Evolutionary conservation across 2,329 filamentous ascomycete genomes (phyloP).

Genomic region (Claviceps africana): DNA sequence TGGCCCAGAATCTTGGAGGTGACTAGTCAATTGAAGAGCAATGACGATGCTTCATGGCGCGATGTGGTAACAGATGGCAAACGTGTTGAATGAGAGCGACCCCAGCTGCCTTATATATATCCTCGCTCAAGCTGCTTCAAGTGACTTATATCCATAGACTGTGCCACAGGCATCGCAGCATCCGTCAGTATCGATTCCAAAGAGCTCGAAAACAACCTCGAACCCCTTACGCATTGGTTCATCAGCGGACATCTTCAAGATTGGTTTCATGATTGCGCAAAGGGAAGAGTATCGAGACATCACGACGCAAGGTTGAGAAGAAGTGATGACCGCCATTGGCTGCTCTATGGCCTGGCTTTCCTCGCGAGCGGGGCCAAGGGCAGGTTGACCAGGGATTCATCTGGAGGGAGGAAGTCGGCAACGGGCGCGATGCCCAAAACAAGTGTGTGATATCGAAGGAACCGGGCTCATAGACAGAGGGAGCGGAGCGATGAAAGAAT

Average conservation of each 20-base stretch:
- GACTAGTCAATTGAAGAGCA: not conserved
- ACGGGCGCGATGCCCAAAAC: not conserved
- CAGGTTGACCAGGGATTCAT: not conserved
- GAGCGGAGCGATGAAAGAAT: not conserved
- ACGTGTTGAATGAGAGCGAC: not conserved
- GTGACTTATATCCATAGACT: not conserved
- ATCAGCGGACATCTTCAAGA: not conserved
- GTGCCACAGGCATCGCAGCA: not conserved
- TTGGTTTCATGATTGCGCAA: not conserved
- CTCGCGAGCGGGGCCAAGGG: not conserved
- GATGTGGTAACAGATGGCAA: not conserved
- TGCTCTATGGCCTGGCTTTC: not conserved
- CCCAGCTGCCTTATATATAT: slow-evolving; percentile 6
- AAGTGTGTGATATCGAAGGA: not conserved
- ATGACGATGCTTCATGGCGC: slow-evolving; percentile 5
- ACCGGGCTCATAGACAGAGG: not conserved
- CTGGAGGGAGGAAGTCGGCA: not conserved
- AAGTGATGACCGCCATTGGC: not conserved
- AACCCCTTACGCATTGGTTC: not conserved
- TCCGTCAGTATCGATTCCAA: slow-evolving; percentile 6
- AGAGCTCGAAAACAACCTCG: slow-evolving; percentile 1
- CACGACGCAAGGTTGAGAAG: not conserved
- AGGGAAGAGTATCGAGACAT: not conserved
- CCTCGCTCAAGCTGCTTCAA: not conserved
- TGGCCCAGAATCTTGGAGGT: not conserved